These are phyloP conservation scores for Hypsizygus marmoreus DNA, from an alignment of 768 basidiomycete genomes.

Conservation along the genomic window DNA sequence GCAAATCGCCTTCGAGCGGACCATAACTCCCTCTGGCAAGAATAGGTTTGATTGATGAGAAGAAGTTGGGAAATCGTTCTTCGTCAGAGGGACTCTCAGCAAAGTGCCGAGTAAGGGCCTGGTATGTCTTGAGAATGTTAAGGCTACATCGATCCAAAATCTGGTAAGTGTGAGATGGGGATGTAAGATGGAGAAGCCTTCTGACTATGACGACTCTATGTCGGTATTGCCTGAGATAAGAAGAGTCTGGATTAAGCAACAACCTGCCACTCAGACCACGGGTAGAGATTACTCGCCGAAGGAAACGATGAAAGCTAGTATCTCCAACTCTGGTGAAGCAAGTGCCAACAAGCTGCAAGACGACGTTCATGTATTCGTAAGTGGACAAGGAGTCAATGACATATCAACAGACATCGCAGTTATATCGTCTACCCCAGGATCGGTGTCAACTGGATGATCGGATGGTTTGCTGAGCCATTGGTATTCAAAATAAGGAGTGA, in stretches of 20 bases:
- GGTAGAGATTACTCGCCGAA: slow-evolving; percentile 54
- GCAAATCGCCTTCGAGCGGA: slow-evolving; percentile 71
- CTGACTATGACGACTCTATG: slow-evolving; percentile 60
- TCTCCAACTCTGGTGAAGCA: slow-evolving; percentile 81
- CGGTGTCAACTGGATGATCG: slow-evolving; percentile 68
- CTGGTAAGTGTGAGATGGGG: neutral
- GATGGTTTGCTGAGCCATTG: neutral
- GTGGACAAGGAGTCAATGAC: neutral
- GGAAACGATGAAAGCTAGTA: slow-evolving; percentile 72
- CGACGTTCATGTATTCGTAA: neutral
- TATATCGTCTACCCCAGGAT: slow-evolving; percentile 84
- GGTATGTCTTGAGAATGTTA: slow-evolving; percentile 79
- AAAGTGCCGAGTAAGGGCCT: slow-evolving; percentile 62
- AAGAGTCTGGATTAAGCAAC: neutral
- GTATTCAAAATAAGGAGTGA: neutral
- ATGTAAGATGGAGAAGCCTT: slow-evolving; percentile 10
- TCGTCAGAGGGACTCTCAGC: slow-evolving; percentile 53
- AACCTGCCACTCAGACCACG: neutral
- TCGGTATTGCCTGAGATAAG: slow-evolving; percentile 67
- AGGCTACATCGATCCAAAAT: slow-evolving; percentile 42
- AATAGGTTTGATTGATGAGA: slow-evolving; percentile 52
- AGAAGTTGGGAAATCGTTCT: slow-evolving; percentile 64
- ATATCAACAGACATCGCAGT: slow-evolving; percentile 63
- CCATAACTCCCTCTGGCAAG: slow-evolving; percentile 63
- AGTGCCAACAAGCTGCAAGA: slow-evolving; percentile 67